Conservation (phyloP, 345 rosid species). For the Melaleuca quinquenervia region DNA sequence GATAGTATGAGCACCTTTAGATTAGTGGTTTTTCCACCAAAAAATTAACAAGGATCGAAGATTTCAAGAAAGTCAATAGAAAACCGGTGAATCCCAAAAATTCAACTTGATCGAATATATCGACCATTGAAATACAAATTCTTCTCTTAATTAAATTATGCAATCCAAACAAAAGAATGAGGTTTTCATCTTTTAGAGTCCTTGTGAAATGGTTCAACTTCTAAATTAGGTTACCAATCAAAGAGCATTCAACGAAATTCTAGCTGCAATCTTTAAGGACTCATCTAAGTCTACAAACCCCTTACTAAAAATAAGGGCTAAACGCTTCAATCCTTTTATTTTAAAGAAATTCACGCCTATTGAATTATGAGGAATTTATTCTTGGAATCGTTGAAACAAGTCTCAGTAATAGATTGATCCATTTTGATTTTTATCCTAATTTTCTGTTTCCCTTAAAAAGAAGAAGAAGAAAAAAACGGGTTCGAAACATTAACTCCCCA, state of each 20-base stretch:
- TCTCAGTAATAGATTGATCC: not conserved
- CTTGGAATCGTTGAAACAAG: not conserved
- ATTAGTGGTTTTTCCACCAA: not conserved
- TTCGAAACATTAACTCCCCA: rapidly evolving
- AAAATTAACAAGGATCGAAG: not conserved
- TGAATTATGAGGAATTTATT: not conserved
- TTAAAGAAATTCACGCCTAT: not conserved
- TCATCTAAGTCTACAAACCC: not conserved
- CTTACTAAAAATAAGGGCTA: too few species aligned
- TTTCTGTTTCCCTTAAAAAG: not conserved
- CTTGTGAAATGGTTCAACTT: not conserved
- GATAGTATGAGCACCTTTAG: too few species aligned
- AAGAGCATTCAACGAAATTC: not conserved
- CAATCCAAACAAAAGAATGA: not conserved
- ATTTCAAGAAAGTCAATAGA: not conserved
- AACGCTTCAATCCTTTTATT: not conserved
- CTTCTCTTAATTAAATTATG: not conserved
- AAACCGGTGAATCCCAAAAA: not conserved
- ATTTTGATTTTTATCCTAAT: not conserved
- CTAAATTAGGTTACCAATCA: not conserved
- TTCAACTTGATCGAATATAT: not conserved
- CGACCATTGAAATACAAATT: not conserved
- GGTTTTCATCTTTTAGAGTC: not conserved
- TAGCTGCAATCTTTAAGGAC: not conserved
- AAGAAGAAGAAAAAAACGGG: not conserved